A percentile compares a stretch with the other conserved stretches of the same genome.
Conservation (phyloP, 148 eudicot species). For the Rhododendron griersonianum region DNA sequence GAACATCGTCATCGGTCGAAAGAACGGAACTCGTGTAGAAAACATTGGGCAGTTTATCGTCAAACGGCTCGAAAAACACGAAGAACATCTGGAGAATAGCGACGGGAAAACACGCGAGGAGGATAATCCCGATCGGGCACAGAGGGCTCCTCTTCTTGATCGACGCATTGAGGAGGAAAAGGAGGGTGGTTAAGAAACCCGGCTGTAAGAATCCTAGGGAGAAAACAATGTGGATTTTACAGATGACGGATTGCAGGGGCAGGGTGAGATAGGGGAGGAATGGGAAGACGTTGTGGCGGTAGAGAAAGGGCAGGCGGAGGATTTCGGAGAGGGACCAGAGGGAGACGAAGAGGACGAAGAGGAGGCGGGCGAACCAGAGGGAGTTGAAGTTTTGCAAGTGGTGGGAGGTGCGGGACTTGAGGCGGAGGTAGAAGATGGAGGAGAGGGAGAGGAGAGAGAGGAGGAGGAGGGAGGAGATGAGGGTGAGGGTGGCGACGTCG, state of each 20-base stretch:
- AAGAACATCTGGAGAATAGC: constrained; percentile 13
- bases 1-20: constrained; percentile 1
- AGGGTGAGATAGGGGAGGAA: constrained; percentile 25
- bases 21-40: constrained; percentile 26
- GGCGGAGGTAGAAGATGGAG: constrained; percentile 39
- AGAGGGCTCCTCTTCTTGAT: constrained; percentile 31
- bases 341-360: constrained; percentile 35
- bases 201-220: constrained; percentile 72
- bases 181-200: constrained; percentile 50
- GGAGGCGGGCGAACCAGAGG: constrained; percentile 51
- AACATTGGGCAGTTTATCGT: constrained; percentile 14
- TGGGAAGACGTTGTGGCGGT: constrained; percentile 20
- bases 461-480: constrained; percentile 32
- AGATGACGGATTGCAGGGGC: constrained; percentile 29
- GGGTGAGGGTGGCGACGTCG: constrained; percentile 29
- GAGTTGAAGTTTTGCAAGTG: constrained; percentile 45
- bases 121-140: constrained; percentile 30
- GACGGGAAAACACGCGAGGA: constrained; percentile 33
- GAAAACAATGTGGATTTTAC: constrained; percentile 45
- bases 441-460: constrained; percentile 40
- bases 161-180: constrained; percentile 50
- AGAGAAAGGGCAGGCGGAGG: constrained; percentile 41
- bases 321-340: constrained; percentile 47
- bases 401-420: constrained; percentile 26
- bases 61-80: constrained; percentile 23